phyloP scores from a whole-genome alignment of 805 yeast species.

The Wickerhamiella musiphila region DNA sequence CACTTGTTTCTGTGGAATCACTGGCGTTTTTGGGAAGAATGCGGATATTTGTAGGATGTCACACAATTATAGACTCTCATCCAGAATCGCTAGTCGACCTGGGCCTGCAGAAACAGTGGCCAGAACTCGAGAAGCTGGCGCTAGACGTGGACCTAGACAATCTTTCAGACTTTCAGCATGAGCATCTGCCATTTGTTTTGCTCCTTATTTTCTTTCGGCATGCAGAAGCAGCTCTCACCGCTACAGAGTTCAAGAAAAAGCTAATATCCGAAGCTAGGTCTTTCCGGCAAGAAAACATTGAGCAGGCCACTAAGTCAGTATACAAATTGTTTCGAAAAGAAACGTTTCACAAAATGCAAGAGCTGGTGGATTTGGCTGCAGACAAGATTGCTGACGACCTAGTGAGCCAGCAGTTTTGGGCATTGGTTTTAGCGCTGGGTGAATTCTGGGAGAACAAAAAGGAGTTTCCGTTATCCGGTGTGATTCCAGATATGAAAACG shows the following conservation, averaged over 20 bases:
- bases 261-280: conserved; percentile 24
- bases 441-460: conserved; percentile 25
- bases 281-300: conserved; percentile 29
- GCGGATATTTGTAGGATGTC: conserved; percentile 35
- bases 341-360: too few relatives aligned
- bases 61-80: conserved; percentile 62
- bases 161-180: conserved; percentile 27
- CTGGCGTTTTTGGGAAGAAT: conserved; percentile 52
- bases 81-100: conserved; percentile 45
- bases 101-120: conserved; percentile 57
- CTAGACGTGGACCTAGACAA: conserved; percentile 32
- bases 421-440: conserved; percentile 35
- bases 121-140: conserved; percentile 35
- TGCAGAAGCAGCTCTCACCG: conserved; percentile 27
- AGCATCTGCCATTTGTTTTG: conserved; percentile 55
- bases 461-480: conserved; percentile 42
- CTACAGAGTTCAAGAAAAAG: conserved; percentile 23
- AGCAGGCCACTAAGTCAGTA: conserved; percentile 32
- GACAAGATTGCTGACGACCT: not conserved
- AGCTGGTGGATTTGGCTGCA: conserved; percentile 4
- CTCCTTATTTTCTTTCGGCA: conserved; percentile 39
- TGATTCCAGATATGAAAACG: conserved; percentile 78
- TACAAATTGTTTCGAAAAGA: conserved; percentile 26
- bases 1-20: conserved; percentile 34
- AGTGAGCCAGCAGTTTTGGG: conserved; percentile 35